A percentile compares a stretch with the other conserved stretches of the same genome.
phyloP scores from a whole-genome alignment of 1,284 basidiomycete genomes.

The Ustilago vetiveriae region DNA sequence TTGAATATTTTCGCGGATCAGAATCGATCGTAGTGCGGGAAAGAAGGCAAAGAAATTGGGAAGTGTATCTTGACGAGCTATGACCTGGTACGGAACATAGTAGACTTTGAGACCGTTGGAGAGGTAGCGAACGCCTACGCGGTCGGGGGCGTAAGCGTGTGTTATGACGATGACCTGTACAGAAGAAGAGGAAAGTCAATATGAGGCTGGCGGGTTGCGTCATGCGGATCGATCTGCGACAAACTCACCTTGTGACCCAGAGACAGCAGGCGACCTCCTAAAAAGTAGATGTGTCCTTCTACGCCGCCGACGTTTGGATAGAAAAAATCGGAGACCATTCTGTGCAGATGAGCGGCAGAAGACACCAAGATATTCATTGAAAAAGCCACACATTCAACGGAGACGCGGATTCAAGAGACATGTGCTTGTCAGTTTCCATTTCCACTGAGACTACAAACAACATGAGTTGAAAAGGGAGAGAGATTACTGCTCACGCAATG shows the following conservation, averaged over 20 bases:
- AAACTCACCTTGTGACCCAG: conserved; percentile 82
- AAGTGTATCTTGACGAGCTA: conserved; percentile 78
- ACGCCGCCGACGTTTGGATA: conserved; percentile 93
- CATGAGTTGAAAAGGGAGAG: too few species aligned
- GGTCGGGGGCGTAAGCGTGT: conserved; percentile 84
- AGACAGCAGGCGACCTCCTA: conserved; percentile 74
- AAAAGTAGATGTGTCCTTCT: conserved; percentile 87
- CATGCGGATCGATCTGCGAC: not conserved
- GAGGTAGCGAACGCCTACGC: conserved; percentile 88
- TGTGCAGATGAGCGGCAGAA: too few species aligned
- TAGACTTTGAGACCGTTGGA: conserved; percentile 88
- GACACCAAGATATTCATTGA: too few species aligned
- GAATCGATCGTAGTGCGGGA: conserved; percentile 87
- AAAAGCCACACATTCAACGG: too few species aligned
- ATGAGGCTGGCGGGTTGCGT: too few species aligned
- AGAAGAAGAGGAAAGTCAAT: not conserved
- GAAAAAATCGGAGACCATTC: conserved; percentile 98
- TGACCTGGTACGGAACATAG: conserved; percentile 86
- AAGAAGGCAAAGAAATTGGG: conserved; percentile 93
- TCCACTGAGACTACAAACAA: too few species aligned
- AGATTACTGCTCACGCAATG: conserved; percentile 45
- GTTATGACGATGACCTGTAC: conserved; percentile 89
- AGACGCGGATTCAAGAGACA: too few species aligned
- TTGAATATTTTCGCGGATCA: conserved; percentile 85
- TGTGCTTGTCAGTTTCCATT: conserved; percentile 10